Conservation (phyloP, 306 rosid species). For the Ormosia emarginata region DNA sequence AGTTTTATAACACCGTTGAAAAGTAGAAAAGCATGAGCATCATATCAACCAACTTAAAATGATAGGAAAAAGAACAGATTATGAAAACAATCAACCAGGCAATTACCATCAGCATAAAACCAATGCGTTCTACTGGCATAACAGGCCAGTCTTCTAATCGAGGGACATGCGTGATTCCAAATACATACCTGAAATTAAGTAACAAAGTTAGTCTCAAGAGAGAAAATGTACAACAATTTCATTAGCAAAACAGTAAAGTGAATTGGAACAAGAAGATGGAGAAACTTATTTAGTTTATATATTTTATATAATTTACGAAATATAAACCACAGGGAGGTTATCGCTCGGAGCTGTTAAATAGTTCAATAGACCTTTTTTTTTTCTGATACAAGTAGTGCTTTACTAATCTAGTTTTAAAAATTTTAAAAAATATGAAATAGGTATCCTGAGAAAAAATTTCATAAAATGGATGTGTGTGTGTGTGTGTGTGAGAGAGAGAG, state of each 20-base stretch:
- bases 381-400: background rate
- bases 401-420: background rate
- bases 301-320: background rate
- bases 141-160: conserved; percentile 89
- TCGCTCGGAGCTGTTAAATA: background rate
- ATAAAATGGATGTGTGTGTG: background rate
- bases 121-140: conserved; percentile 83
- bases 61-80: background rate
- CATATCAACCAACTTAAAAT: background rate
- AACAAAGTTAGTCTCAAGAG: background rate
- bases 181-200: conserved; percentile 54
- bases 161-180: conserved; percentile 76
- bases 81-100: background rate
- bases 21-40: background rate
- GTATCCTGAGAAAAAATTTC: background rate
- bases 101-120: conserved; percentile 70
- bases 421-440: background rate
- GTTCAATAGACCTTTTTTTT: background rate
- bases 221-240: background rate
- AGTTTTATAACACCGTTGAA: background rate
- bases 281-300: background rate
- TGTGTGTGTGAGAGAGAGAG: background rate
- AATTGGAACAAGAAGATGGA: background rate
- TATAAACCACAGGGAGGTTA: background rate
- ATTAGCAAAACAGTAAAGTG: background rate